Percentiles rank a stretch among this genome's conserved stretches.
phyloP scores from a whole-genome alignment of 345 rosid genomes.

The Hypericum perforatum region DNA sequence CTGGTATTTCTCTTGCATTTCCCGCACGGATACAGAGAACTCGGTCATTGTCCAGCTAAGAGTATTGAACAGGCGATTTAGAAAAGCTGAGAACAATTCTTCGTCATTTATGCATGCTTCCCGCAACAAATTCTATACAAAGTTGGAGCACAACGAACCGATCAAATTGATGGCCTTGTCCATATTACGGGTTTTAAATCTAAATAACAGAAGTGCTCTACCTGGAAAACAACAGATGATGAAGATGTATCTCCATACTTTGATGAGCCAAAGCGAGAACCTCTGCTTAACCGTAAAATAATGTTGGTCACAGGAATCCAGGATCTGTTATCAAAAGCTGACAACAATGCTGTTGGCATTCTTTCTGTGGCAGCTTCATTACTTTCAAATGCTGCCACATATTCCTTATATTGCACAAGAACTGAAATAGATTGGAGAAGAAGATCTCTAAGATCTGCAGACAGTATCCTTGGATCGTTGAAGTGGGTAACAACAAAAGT shows the following conservation, averaged over 20 bases:
- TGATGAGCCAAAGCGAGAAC: slow-evolving; percentile 68
- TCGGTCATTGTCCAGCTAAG: slow-evolving; percentile 98
- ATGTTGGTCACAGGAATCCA: slow-evolving; percentile 94
- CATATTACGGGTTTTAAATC: background rate
- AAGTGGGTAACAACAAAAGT: slow-evolving; percentile 85
- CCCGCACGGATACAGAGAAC: slow-evolving; percentile 86
- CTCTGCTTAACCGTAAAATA: slow-evolving; percentile 79
- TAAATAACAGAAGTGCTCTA: slow-evolving; percentile 16
- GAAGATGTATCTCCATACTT: slow-evolving; percentile 71
- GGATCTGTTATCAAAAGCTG: slow-evolving; percentile 90
- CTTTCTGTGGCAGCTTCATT: slow-evolving; percentile 69
- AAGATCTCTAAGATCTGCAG: slow-evolving; percentile 82
- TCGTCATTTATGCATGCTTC: slow-evolving; percentile 65
- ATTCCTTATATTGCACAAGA: slow-evolving; percentile 80
- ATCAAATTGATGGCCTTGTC: slow-evolving; percentile 1
- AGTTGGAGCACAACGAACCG: slow-evolving; percentile 11
- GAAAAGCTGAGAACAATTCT: slow-evolving; percentile 72
- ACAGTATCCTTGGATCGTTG: slow-evolving; percentile 79
- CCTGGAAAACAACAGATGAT: slow-evolving; percentile 79
- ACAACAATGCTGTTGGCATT: slow-evolving; percentile 67
- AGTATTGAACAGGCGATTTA: slow-evolving; percentile 87
- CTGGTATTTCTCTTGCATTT: slow-evolving; percentile 95
- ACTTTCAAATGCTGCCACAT: slow-evolving; percentile 72
- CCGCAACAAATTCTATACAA: slow-evolving; percentile 54
- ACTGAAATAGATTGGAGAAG: slow-evolving; percentile 94